phyloP scores from a whole-genome alignment of 23 red algal genomes.

The Rhodosorus marinus region DNA sequence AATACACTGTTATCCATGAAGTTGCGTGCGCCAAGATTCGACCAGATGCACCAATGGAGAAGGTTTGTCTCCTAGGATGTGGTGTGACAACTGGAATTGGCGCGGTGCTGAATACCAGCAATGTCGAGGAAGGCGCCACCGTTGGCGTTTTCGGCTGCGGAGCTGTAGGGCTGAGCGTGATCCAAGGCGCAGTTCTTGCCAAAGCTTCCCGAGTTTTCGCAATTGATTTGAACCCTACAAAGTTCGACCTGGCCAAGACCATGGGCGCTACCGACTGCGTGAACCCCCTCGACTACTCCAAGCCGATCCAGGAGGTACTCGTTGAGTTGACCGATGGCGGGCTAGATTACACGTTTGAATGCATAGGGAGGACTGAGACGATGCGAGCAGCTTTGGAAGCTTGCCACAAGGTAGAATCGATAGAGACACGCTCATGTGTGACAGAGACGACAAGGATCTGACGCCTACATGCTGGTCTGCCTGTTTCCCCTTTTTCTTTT shows the following conservation, averaged over 20 bases:
- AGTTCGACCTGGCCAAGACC: conserved; percentile 47
- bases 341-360: conserved; percentile 96
- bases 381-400: conserved; percentile 85
- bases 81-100: conserved; percentile 78
- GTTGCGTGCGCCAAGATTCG: conserved; percentile 67
- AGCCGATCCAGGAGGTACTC: conserved; percentile 66
- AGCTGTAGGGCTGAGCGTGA: conserved; percentile 48
- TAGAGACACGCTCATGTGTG: too few relatives aligned
- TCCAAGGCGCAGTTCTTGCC: conserved; percentile 58
- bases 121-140: conserved; percentile 56
- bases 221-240: conserved; percentile 50
- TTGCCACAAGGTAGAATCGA: conserved; percentile 44
- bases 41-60: conserved; percentile 44
- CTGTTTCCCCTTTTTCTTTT: background rate
- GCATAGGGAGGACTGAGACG: conserved; percentile 45
- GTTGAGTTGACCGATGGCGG: conserved; percentile 84
- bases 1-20: conserved; percentile 81
- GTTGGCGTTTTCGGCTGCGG: conserved; percentile 81
- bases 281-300: conserved; percentile 36
- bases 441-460: too few relatives aligned
- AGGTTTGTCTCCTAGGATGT: conserved; percentile 64
- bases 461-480: too few relatives aligned
- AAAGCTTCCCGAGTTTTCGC: conserved; percentile 51
- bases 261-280: conserved; percentile 88
- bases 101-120: conserved; percentile 59